Evolutionary conservation across 352 stramenopile genomes (phyloP).

Genomic region (Salisapilia sapeloensis): DNA sequence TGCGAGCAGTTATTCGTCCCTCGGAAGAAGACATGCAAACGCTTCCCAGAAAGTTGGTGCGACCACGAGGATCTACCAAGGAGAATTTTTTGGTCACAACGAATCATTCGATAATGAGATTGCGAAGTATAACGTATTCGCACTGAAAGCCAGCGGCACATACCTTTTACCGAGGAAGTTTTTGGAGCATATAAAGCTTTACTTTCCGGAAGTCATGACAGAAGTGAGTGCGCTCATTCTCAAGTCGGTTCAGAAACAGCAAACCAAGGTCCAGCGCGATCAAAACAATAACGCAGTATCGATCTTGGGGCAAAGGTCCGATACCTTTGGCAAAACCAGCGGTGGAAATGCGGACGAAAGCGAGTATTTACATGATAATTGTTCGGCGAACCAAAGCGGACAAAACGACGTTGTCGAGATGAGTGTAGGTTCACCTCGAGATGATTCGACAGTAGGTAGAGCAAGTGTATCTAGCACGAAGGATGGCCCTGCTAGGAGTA

Average conservation of each 20-base stretch:
- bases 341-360: conserved; percentile 6
- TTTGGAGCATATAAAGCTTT: conserved; percentile 23
- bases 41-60: conserved; percentile 14
- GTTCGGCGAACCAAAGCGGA: no score
- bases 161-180: conserved; percentile 47
- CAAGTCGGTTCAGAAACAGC: conserved; percentile 59
- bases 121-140: conserved; percentile 56
- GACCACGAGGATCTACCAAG: conserved; percentile 51
- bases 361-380: no score
- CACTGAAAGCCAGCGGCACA: conserved; percentile 28
- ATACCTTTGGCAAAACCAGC: conserved; percentile 20
- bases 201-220: conserved; percentile 41
- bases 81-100: conserved; percentile 68
- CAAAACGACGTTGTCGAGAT: no score
- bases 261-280: conserved; percentile 47
- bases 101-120: conserved; percentile 35
- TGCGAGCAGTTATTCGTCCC: no score
- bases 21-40: no score
- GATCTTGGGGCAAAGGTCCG: conserved; percentile 21
- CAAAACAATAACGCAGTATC: conserved; percentile 56
- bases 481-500: no score
- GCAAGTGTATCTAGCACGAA: no score
- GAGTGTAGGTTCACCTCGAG: no score
- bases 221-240: conserved; percentile 55
- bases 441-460: no score